Base-by-base conservation (phyloP, 768 basidiomycete genomes). In the Lyophyllum atratum region DNA sequence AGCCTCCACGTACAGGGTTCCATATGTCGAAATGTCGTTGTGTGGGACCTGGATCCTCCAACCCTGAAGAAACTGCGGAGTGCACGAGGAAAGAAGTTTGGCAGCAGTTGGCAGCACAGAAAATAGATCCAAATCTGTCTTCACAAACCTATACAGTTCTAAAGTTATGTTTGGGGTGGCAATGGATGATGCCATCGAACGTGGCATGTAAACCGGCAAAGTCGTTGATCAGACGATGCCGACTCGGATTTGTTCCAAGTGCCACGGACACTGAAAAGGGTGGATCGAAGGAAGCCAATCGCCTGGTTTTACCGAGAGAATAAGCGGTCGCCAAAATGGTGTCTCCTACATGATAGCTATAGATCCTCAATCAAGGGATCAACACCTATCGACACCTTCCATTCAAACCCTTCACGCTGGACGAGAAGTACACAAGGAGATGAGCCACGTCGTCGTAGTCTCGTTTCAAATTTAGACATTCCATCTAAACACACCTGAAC, bases 31-130 rank as follows among this genome's bases (percentile, higher is more conserved):
- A 24, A 61, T 54, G 49, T 49, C 44, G 52, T 11, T 58, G 44
- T 57, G 39, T 48, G 45, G 11, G 44, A 51, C 33, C 43, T 51
- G 4, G 29, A 39, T 33, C 44, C 44, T 49, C 45, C 29, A 52
- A 58, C 53, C 53, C 53, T 58, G 53, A 46, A 37, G 52, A 47
- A 49, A 55, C 49, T 37, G 37, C 43, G 37, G 55, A 52, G 55
- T 44, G 10, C 21, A 28, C 40, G 42, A 31, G 46, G 44, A 39
- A 60, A 48, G 24, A 21, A 9, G n/a, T n/a, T 44, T 25, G 12
- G 43, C 37, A 12, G 37, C 22, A 10, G 33, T 10, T 4, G 4
- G 42, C 19, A 29, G 40, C 5, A 33, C n/a, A 49, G 10, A 33
- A 15, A 26, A 40, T 34, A 54, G 54, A 55, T 59, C 34, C 21